These are phyloP conservation scores for Exsudoporus floridanus DNA, from an alignment of 1,284 basidiomycete genomes.

Conservation along the genomic window DNA sequence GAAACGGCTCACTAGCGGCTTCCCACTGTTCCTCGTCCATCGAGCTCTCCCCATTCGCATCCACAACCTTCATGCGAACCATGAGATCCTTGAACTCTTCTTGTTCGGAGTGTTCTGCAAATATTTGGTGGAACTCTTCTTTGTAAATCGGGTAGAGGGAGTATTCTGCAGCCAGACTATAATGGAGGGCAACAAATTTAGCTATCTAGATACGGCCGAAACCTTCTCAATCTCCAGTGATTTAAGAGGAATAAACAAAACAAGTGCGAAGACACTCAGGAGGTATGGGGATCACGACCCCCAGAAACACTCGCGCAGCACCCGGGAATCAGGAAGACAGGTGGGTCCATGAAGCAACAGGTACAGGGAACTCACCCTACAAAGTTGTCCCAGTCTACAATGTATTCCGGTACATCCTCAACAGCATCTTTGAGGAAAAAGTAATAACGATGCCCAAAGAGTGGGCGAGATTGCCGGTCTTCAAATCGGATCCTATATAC, in stretches of 20 bases:
- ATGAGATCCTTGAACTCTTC: conserved; percentile 78
- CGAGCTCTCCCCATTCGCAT: conserved; percentile 77
- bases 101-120: conserved; percentile 72
- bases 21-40: conserved; percentile 97
- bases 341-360: not conserved
- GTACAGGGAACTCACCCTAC: conserved; percentile 59
- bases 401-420: conserved; percentile 94
- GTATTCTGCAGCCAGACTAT: conserved; percentile 83
- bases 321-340: not conserved
- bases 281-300: not conserved
- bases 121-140: conserved; percentile 87
- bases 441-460: conserved; percentile 90
- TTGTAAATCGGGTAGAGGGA: conserved; percentile 76
- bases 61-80: conserved; percentile 86
- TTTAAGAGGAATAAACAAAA: not conserved
- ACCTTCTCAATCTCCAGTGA: not conserved
- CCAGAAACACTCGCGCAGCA: not conserved
- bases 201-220: not conserved
- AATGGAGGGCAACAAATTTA: conserved; percentile 13
- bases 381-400: conserved; percentile 94
- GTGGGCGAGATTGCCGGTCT: conserved; percentile 55
- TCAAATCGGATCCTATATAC: conserved; percentile 91
- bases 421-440: conserved; percentile 96
- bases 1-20: conserved; percentile 78
- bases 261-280: not conserved